Conservation (phyloP, 495 filamentous ascomycete species). For the Lophiotrema nucula region DNA sequence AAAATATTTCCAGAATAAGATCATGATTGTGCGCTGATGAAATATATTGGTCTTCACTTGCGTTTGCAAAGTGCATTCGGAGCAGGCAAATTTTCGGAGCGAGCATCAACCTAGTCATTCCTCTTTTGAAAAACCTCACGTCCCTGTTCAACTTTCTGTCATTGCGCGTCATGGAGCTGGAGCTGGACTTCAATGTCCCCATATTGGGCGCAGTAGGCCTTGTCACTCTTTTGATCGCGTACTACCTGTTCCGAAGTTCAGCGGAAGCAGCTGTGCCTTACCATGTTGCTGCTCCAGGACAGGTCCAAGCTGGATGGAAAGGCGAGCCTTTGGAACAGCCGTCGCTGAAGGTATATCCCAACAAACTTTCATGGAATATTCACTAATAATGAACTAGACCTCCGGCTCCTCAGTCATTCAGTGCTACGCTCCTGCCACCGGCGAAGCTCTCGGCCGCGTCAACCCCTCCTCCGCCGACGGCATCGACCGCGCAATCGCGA, state of each 20-base stretch:
- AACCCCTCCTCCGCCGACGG: conserved; percentile 74
- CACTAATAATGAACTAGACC: conserved; percentile 38
- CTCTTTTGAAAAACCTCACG: not conserved
- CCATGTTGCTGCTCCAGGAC: conserved; percentile 57
- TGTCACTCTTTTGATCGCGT: conserved; percentile 3
- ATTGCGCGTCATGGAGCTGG: conserved; percentile 20
- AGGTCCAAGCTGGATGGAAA: conserved; percentile 54
- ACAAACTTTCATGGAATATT: not conserved
- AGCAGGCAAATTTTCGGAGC: too few relatives aligned
- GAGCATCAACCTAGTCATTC: too few relatives aligned
- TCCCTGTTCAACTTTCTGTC: too few relatives aligned
- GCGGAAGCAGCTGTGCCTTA: conserved; percentile 56
- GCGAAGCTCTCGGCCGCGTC: conserved; percentile 74
- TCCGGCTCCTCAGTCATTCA: conserved; percentile 62
- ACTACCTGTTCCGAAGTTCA: conserved; percentile 18
- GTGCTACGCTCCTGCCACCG: conserved; percentile 90
- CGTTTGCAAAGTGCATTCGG: too few relatives aligned
- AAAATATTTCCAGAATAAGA: too few relatives aligned
- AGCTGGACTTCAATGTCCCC: conserved; percentile 6
- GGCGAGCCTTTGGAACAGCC: conserved; percentile 62
- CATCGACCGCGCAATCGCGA: conserved; percentile 76
- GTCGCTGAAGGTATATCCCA: conserved; percentile 46
- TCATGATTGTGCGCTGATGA: too few relatives aligned
- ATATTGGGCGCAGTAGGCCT: conserved; percentile 6
- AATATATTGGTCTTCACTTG: too few relatives aligned